Evolutionary conservation across 2,329 filamentous ascomycete species (phyloP).

Genomic region (Beauveria asiatica): DNA sequence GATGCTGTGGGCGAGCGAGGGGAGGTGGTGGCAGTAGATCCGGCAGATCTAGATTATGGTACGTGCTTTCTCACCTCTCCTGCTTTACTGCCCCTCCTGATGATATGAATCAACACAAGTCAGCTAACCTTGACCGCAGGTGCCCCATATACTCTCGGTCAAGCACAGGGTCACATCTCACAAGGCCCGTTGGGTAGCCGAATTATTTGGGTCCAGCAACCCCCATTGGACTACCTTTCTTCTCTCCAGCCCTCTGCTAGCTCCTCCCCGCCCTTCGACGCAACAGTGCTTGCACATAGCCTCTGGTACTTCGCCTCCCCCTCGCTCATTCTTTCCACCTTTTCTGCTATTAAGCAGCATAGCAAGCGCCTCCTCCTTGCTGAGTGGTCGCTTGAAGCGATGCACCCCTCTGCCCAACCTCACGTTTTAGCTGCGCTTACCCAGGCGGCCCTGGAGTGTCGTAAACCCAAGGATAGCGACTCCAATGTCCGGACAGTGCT

Average conservation of each 20-base stretch:
- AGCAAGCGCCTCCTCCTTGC: conserved; percentile 14
- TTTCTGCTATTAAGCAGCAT: conserved; percentile 13
- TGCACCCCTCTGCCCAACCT: conserved; percentile 5
- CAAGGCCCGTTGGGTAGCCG: conserved; percentile 9
- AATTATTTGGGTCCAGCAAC: conserved; percentile 4
- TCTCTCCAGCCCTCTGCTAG: background rate
- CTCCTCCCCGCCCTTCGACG: conserved; percentile 3
- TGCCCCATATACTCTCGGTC: conserved; percentile 12
- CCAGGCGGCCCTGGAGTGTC: conserved; percentile 13
- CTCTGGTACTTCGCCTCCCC: conserved; percentile 14
- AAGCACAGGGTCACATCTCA: conserved; percentile 14
- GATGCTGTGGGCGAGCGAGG: conserved; percentile 31
- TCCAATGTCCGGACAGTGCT: conserved; percentile 10
- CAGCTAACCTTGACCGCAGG: conserved; percentile 4
- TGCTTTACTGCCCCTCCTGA: background rate
- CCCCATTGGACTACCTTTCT: background rate
- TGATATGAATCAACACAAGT: background rate
- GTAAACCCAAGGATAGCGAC: conserved; percentile 6
- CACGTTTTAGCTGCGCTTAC: conserved; percentile 14
- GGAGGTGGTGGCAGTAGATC: conserved; percentile 39
- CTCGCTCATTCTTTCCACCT: conserved; percentile 10
- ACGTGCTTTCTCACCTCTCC: background rate
- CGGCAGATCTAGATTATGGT: conserved; percentile 37
- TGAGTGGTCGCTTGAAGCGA: conserved; percentile 13
- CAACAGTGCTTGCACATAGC: conserved; percentile 12